Conservation (phyloP, 768 basidiomycete species). For the Pulveroboletus sp. region DNA sequence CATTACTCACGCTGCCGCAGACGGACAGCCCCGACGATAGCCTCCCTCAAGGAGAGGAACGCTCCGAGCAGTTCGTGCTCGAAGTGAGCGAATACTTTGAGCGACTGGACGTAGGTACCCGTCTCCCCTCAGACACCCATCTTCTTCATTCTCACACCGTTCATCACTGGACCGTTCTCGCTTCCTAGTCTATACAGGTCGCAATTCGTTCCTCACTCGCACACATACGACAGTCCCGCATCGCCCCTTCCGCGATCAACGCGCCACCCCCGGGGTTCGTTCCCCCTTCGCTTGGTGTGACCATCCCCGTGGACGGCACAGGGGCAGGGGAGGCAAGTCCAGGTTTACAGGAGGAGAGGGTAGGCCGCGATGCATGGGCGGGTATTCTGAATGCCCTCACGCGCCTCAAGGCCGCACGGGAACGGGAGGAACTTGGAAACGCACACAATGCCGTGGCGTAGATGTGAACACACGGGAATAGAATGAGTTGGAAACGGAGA, state of each 20-base stretch:
- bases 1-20: constrained; percentile 77
- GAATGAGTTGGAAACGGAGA: not conserved
- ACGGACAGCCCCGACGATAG: constrained; percentile 64
- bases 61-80: constrained; percentile 79
- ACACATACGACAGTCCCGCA: constrained; percentile 75
- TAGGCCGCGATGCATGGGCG: constrained; percentile 75
- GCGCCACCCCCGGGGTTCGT: constrained; percentile 70
- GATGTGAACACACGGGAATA: constrained; percentile 21
- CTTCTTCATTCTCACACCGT: not conserved
- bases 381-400: constrained; percentile 65
- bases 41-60: constrained; percentile 75
- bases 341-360: constrained; percentile 72
- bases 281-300: constrained; percentile 75
- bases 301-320: constrained; percentile 44
- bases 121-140: constrained; percentile 20
- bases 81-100: constrained; percentile 86
- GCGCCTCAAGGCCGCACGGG: constrained; percentile 50
- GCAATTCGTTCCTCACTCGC: constrained; percentile 75
- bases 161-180: not conserved
- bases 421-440: constrained; percentile 15
- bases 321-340: constrained; percentile 36
- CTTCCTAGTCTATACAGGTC: constrained; percentile 62
- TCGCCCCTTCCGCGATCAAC: constrained; percentile 84
- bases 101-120: constrained; percentile 56
- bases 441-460: constrained; percentile 11